These are phyloP conservation scores for Neurospora sp. DNA, from an alignment of 495 filamentous ascomycete species.

Conservation along the genomic window DNA sequence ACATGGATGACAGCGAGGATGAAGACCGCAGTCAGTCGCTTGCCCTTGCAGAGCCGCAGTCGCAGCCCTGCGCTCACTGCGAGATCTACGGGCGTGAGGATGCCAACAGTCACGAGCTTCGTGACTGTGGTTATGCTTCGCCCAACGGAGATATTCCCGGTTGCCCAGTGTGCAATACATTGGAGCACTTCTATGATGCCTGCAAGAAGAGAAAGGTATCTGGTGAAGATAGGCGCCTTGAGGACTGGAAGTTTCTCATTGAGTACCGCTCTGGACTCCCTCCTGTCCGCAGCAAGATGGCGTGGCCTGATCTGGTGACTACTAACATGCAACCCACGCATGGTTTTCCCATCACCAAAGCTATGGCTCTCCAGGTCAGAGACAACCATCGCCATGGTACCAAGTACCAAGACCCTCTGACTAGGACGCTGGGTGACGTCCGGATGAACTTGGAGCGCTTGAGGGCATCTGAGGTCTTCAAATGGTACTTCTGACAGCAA, in stretches of 20 bases:
- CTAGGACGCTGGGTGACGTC: neutral
- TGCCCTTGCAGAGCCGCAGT: too few relatives aligned
- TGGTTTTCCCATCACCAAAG: neutral
- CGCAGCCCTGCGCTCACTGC: too few relatives aligned
- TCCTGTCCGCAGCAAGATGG: neutral
- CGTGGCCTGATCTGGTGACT: neutral
- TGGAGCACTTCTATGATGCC: neutral
- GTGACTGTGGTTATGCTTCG: neutral
- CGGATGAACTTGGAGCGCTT: neutral
- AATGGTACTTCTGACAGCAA: neutral
- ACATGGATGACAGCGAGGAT: too few relatives aligned
- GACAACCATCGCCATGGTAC: neutral
- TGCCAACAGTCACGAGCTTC: too few relatives aligned
- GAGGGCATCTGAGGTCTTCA: neutral
- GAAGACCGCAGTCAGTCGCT: too few relatives aligned
- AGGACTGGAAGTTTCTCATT: neutral
- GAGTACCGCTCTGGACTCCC: neutral
- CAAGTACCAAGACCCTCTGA: neutral
- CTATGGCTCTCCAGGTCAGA: neutral
- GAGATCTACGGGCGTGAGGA: too few relatives aligned
- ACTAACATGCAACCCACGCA: neutral
- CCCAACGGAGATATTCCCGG: neutral
- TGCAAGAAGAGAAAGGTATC: neutral
- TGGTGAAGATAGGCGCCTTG: neutral
- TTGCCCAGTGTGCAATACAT: neutral